phyloP scores from a whole-genome alignment of 2,329 filamentous ascomycete species.

The Pseudocercospora musae region DNA sequence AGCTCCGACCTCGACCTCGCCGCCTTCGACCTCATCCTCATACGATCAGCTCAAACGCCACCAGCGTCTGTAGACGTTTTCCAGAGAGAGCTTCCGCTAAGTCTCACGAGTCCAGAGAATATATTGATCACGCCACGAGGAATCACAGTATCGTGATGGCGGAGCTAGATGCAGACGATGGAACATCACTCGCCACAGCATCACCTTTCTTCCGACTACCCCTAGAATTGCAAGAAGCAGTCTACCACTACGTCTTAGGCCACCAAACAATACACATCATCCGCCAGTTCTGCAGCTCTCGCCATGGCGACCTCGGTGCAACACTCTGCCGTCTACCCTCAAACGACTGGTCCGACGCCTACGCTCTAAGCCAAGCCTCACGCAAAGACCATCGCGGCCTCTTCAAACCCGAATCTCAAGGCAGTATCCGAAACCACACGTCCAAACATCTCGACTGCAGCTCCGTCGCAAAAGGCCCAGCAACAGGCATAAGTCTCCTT shows the following conservation, averaged over 20 bases:
- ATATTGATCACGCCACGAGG: neutral
- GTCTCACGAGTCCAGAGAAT: neutral
- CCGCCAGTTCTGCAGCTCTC: slow-evolving; percentile 3
- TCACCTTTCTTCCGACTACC: slow-evolving; percentile 2
- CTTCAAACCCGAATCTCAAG: slow-evolving; percentile 3
- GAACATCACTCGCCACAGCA: neutral
- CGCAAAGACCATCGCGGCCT: slow-evolving; percentile 2
- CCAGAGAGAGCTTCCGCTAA: neutral
- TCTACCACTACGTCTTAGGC: slow-evolving; percentile 3
- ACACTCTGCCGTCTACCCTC: neutral
- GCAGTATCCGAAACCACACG: neutral
- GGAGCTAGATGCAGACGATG: neutral
- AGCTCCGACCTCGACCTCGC: neutral
- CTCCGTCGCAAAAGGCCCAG: neutral
- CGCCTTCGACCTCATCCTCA: neutral
- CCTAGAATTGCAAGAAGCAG: neutral
- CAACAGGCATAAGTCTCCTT: neutral
- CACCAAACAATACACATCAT: slow-evolving; percentile 2
- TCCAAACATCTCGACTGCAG: neutral
- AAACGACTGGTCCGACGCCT: neutral
- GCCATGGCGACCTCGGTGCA: neutral
- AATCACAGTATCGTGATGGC: neutral
- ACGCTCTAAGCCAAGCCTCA: neutral
- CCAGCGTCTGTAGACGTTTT: neutral
- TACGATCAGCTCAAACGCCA: neutral